phyloP scores from a whole-genome alignment of 1,284 basidiomycete genomes.

The Mycena citricolor region DNA sequence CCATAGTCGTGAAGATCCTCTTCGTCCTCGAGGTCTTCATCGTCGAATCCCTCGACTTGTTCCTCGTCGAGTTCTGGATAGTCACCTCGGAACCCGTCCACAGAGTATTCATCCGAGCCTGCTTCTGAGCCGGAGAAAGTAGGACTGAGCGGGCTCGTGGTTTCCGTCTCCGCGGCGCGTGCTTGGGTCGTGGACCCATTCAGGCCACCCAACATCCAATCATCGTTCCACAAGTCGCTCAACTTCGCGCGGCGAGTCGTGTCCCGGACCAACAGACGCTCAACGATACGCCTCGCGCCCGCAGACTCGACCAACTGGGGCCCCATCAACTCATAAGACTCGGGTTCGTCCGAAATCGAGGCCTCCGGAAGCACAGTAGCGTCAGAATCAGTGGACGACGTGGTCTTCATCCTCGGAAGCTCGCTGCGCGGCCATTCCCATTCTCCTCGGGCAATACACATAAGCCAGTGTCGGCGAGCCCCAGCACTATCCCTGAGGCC shows the following conservation, averaged over 20 bases:
- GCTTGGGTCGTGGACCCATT: neutral
- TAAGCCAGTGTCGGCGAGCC: constrained; percentile 55
- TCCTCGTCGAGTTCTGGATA: constrained; percentile 14
- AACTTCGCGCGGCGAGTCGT: constrained; percentile 60
- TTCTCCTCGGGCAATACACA: constrained; percentile 78
- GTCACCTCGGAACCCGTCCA: constrained; percentile 8
- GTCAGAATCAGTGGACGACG: constrained; percentile 13
- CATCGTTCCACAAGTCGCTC: constrained; percentile 64
- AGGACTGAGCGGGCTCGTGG: constrained; percentile 8
- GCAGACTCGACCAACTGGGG: constrained; percentile 42
- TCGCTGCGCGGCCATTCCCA: constrained; percentile 64
- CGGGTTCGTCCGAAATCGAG: constrained; percentile 20
- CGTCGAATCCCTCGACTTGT: constrained; percentile 25
- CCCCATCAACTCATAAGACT: constrained; percentile 31
- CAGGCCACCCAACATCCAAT: constrained; percentile 51
- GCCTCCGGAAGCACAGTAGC: constrained; percentile 9
- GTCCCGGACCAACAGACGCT: constrained; percentile 65
- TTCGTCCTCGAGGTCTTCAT: constrained; percentile 26
- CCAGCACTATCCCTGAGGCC: constrained; percentile 28
- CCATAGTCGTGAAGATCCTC: constrained; percentile 28
- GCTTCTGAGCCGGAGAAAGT: neutral
- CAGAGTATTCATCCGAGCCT: constrained; percentile 16
- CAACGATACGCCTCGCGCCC: constrained; percentile 58
- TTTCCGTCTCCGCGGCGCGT: constrained; percentile 12
- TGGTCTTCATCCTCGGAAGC: constrained; percentile 6